Conservation (phyloP, 495 filamentous ascomycete genomes). For the Apiosordaria backusii region DNA sequence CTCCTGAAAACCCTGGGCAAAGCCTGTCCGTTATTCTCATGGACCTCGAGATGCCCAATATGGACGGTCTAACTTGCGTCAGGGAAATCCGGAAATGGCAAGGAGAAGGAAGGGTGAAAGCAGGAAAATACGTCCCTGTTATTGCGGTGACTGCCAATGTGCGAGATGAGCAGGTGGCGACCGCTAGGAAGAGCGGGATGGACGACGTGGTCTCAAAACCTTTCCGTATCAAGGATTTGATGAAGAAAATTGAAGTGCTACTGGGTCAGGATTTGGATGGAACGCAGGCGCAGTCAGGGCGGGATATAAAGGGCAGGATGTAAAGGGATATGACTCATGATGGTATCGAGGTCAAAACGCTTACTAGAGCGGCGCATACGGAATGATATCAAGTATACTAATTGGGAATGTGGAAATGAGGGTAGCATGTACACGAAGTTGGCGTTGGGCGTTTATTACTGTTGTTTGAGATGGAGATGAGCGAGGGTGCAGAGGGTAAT, state of each 20-base stretch:
- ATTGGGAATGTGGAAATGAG: neutral
- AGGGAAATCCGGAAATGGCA: slow-evolving; percentile 59
- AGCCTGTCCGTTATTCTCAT: slow-evolving; percentile 57
- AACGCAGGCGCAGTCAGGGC: neutral
- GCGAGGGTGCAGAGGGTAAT: neutral
- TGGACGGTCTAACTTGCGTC: slow-evolving; percentile 70
- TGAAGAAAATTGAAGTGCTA: slow-evolving; percentile 52
- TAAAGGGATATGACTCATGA: neutral
- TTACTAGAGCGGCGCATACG: neutral
- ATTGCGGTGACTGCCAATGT: slow-evolving; percentile 73
- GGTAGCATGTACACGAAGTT: neutral
- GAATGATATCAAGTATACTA: neutral
- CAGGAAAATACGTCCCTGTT: slow-evolving; percentile 55
- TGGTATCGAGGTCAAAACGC: neutral
- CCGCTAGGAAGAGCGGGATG: slow-evolving; percentile 63
- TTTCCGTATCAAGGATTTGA: slow-evolving; percentile 63
- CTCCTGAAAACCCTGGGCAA: neutral
- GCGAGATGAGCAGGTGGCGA: slow-evolving; percentile 58
- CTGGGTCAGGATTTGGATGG: neutral
- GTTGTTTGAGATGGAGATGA: neutral
- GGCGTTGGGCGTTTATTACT: neutral
- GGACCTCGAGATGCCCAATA: slow-evolving; percentile 78
- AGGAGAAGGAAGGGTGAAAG: slow-evolving; percentile 30
- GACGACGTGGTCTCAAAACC: slow-evolving; percentile 73
- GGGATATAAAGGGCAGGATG: neutral